Base-by-base conservation (phyloP, 345 rosid species). In the Syzygium aqueum region DNA sequence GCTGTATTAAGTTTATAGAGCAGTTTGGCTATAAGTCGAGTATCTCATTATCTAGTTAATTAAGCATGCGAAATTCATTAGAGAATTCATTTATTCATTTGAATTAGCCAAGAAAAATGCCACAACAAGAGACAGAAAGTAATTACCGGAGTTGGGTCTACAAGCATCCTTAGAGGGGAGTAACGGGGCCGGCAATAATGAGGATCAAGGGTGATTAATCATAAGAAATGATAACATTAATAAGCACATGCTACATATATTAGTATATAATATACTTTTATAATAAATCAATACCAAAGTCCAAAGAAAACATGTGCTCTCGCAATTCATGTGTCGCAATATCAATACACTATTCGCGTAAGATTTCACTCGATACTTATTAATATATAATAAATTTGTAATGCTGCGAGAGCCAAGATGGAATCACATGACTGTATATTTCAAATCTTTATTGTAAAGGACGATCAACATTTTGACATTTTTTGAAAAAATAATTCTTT, bases 91-190 rank as follows among this genome's bases (percentile, higher is more conserved):
- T 57, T 28, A 57, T 57, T 57, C 10, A 25, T 57, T 57, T 43
- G 25, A 57, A 1, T 57, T 23, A 25, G n/a, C 63, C 63, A 57
- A 30, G 8, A 63, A 63, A 65, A 65, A 28, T 65, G 0, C 0
- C 1, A 28, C 0, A 65, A 65, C 6, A 0, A 7, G 17, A 65
- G 77, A 28, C 22, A 43, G 46, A 15, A 3, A 2, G 77, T 14
- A 61, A 61, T 61, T n/a, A n/a, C 28, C 37, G 15, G 37, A 63
- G 73, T 30, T 0, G 1, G 77, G 40, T 28, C 22, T 28, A 6
- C 1, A 1, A 43, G 46, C 46, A 43, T 43, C 46, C 46, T 65
- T 15, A 0, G 7, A 65, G 11, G 33, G 21, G 40, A 15, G 40
- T 28, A 30, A 21, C 28, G 40, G 0, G 21, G 77, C 77, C 6